phyloP scores from a whole-genome alignment of 108 stramenopile genomes.

The Bacterosira constricta region DNA sequence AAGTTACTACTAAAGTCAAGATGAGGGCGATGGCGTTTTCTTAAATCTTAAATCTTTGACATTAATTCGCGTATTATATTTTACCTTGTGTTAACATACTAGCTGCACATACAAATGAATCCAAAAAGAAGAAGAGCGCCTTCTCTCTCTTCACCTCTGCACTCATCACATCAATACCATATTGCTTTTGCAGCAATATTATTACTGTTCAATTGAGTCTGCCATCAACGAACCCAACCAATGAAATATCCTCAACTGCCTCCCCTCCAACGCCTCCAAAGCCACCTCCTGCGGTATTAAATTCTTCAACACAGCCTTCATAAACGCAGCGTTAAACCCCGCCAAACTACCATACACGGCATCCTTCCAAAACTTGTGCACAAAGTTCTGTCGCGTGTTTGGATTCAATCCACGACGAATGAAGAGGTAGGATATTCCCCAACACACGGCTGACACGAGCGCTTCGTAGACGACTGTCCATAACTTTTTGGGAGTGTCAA shows the following conservation, averaged over 20 bases:
- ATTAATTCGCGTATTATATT: no score
- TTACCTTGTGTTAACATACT: no score
- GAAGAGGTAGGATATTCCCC: constrained; percentile 83
- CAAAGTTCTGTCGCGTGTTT: constrained; percentile 72
- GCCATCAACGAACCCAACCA: constrained; percentile 40
- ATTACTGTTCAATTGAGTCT: background rate
- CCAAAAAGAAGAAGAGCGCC: no score
- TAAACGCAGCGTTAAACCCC: constrained; percentile 89
- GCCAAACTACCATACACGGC: constrained; percentile 90
- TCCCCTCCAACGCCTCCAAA: constrained; percentile 38
- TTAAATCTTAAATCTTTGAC: no score
- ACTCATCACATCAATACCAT: no score
- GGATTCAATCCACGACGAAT: constrained; percentile 89
- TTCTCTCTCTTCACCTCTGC: no score
- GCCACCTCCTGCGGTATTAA: constrained; percentile 77
- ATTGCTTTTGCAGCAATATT: no score
- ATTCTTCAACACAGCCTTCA: constrained; percentile 90
- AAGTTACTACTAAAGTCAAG: no score
- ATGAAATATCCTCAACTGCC: constrained; percentile 40
- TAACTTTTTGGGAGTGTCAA: constrained; percentile 76
- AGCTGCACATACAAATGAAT: no score
- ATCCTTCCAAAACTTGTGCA: constrained; percentile 91
- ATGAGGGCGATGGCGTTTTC: no score
- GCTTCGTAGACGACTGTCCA: constrained; percentile 89
- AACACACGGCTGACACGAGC: constrained; percentile 79